Evolutionary conservation across 2,329 filamentous ascomycete species (phyloP).

Genomic region (Endoconidiophora polonica): DNA sequence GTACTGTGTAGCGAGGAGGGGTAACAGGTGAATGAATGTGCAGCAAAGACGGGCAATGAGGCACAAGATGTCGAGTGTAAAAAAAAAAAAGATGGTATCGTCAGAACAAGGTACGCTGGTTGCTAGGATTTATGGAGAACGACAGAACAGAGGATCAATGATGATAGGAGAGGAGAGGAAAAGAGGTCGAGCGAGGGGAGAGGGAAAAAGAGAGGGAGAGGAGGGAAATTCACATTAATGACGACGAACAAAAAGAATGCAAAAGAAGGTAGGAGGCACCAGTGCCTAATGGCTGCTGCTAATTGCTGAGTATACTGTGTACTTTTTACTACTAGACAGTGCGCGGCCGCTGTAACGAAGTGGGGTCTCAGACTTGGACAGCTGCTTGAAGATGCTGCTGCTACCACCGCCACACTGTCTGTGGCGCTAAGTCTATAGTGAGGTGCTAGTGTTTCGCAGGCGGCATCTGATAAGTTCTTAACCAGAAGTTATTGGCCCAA

Average conservation of each 20-base stretch:
- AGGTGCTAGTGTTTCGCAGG: too few species aligned
- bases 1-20: slow-evolving; percentile 5
- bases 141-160: slow-evolving; percentile 14
- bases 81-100: slow-evolving; percentile 6
- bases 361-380: background rate
- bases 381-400: background rate
- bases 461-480: too few species aligned
- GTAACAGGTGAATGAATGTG: background rate
- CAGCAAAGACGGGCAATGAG: slow-evolving; percentile 2
- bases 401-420: background rate
- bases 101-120: background rate
- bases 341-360: slow-evolving; percentile 1
- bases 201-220: slow-evolving; percentile 16
- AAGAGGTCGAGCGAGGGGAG: slow-evolving; percentile 12
- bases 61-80: background rate
- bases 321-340: background rate
- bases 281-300: background rate
- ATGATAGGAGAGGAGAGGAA: slow-evolving; percentile 15
- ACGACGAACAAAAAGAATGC: slow-evolving; percentile 8
- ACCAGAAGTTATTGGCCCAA: too few species aligned
- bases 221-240: slow-evolving; percentile 15
- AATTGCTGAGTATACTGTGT: slow-evolving; percentile 1
- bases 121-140: slow-evolving; percentile 5
- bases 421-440: background rate
- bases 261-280: slow-evolving; percentile 8